A percentile compares a stretch with the other conserved stretches of the same genome.
Evolutionary conservation across 176 grass and related monocot genomes (phyloP).

Genomic region (Zea mays): Zm-B73-REFERENCE-NAM-5.0 NC_050098.1:15207501-15208000

Average conservation of each 20-base stretch:
- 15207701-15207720: not conserved
- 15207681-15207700: no score
- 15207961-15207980: not conserved
- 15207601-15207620: no score
- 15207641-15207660: no score
- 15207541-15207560: no score
- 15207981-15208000: not conserved
- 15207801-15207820: not conserved
- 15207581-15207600: no score
- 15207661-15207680: no score
- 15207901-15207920: conserved; percentile 8
- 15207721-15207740: not conserved
- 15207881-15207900: not conserved
- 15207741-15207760: not conserved
- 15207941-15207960: conserved; percentile 9
- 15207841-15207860: not conserved
- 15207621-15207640: no score
- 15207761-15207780: not conserved
- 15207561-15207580: no score
- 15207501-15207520: no score
- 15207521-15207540: no score
- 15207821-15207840: not conserved
- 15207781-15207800: not conserved
- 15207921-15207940: not conserved
- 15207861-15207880: not conserved